Evolutionary conservation across 176 grass and related monocot genomes (phyloP), one percentile per base, ranked within the genome.

Genomic region (Phoenix roebelenii): DNA sequence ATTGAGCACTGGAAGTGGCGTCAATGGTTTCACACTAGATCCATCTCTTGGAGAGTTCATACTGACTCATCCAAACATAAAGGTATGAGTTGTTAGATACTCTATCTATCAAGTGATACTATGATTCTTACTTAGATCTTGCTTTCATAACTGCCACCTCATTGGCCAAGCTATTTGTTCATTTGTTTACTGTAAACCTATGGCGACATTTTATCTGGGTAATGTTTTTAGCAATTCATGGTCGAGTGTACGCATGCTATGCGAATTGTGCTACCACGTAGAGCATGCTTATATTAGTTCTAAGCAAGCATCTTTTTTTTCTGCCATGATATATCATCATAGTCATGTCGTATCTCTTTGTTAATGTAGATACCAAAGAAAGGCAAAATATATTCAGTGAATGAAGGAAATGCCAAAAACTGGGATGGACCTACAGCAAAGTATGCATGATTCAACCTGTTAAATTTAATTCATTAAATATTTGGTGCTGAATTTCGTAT

Each of bases 21-120:
- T 92, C 48, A 98, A 98, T 73, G 84, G 84, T 32, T 98, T 98
- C 84, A 98, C 87, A 14, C 84, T 98, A 3, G 93, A 98, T 75
- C 93, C 93, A 23, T 98, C 93, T 65, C 93, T 98, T 35, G 93
- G 93, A 14, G 93, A 98, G 70, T 98, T 98, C 76, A 98, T 98
- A 75, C 61, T 98, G 57, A 98, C 93, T 25, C 87, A 98, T 83
- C 78, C 87, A 65, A 28, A 98, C 48, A 98, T 98, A 63, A 92
- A 88, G 84, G 93, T 88, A 55, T 72, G 59, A 44, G 7, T 44
- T 44, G 9, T 14, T 39, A 39, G 32, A 39, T 39, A 39, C 32
- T 10, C 32, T 39, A 39, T 39, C 32, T 39, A 39, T 44, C 35
- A 14, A 14, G 35, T 44, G 35, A 14, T 44, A 44, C 12, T 44